Base-by-base conservation (phyloP, 371 early-diverging fungal genomes). In the Sporodiniella umbellata region DNA sequence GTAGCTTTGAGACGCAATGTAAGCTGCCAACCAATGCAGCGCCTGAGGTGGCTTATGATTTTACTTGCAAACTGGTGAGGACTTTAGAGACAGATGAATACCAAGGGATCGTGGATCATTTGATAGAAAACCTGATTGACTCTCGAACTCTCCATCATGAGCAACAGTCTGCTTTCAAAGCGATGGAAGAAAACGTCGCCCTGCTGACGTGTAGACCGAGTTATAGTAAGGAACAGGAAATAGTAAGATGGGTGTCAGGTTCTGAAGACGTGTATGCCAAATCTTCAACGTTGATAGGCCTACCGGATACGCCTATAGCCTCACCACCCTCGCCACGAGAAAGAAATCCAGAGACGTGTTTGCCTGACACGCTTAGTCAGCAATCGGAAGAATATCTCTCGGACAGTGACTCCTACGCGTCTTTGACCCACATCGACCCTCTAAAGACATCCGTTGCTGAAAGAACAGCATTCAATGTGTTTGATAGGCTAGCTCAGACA, bases 101-200 rank as follows among this genome's bases (percentile, higher is more conserved):
- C 4, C 81, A 86, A 28, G 72, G 76, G 11, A 76, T 93, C 48
- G 52, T 85, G 1, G 85, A 88, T 60, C 64, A 84, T 45, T 64
- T 92, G 10, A 72, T 92, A 37, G 88, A 93, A 28, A 92, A 93
- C 60, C 73, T 93, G 30, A 82, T 93, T 45, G 70, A 72, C 14
- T 69, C 85, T 5, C 81, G 86, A 2, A 72, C 85, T 46, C 68
- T 74, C 15, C 80, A 86, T 17, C 71, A 80, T 45, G 75, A 79
- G 23, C 72, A 76, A 1, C 82, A 81, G 35, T 70, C 75, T 11
- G 78, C 80, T 25, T 68, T 86, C 14, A 65, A 62, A 7, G 75
- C 80, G 19, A 69, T 81, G 40, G 92, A 94, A 48, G 85, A 87
- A 62, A 78, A 78, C 8, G 80, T 88, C 0, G 64, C 73, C 33